Base-by-base conservation (phyloP, 78 protist species). In the Capsaspora owczarzaki region DNA sequence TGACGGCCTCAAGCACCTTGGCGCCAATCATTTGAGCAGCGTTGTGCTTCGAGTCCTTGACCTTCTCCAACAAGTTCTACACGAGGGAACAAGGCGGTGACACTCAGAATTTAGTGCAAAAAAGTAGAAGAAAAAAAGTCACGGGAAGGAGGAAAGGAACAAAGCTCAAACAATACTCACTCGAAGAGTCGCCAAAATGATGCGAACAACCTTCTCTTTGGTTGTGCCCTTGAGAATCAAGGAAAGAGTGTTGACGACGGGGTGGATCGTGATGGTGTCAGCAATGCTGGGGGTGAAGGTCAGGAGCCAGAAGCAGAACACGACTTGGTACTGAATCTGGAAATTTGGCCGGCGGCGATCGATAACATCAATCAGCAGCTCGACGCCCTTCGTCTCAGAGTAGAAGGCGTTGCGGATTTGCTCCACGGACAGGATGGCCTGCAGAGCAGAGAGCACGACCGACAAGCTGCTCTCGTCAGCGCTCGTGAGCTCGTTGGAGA, bases 131-230 rank as follows among this genome's bases (percentile, higher is more conserved):
- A 2, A 6, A 6, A 66, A 35, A 4, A 37, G 6, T 6, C 42
- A 35, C 4, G 37, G 33, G 20, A 14, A 35, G 20, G 4, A 2
- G 5, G n/a, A n/a, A n/a, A n/a, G n/a, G n/a, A n/a, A 12, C 51
- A 46, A 46, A 46, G 51, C 51, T 5, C 51, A 12, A 46, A 46
- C 51, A 46, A n/a, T n/a, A 53, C 70, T 35, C 22, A 40, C 47
- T 20, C 74, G 4, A 47, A 5, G 19, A 38, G 35, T 29, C 20
- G 49, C 74, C 2, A 68, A 29, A 4, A 47, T 31, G 49, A 68
- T 40, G 74, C 74, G 74, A 1, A 29, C 1, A 25, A 68, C 74
- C 47, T 68, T 68, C 29, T 68, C 74, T 47, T 68, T 68, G 47
- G 4, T 40, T 5, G 40, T 31, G 19, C 25, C 37, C 74, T 68